phyloP scores from a whole-genome alignment of 768 basidiomycete species.

The Guyanaporus albipodus region DNA sequence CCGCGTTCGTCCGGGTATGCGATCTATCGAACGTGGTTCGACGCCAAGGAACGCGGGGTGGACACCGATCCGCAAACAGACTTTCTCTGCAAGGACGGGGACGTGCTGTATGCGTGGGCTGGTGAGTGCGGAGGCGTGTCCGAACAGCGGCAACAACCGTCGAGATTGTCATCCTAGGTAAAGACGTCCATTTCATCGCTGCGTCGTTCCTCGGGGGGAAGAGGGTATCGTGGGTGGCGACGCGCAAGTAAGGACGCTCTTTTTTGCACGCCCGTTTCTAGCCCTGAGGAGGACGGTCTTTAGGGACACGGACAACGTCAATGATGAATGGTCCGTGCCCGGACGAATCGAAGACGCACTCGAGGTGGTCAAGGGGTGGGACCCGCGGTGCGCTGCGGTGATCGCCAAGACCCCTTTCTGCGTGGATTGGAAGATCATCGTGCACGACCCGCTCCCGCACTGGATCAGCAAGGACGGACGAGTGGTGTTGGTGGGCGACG shows the following conservation, averaged over 20 bases:
- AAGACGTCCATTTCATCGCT: conserved; percentile 22
- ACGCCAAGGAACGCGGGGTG: conserved; percentile 19
- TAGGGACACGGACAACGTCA: no score
- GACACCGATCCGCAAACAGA: conserved; percentile 20
- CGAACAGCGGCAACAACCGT: neutral
- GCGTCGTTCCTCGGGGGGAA: conserved; percentile 11
- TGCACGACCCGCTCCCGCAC: conserved; percentile 34
- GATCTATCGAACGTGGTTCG: conserved; percentile 29
- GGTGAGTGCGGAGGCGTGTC: conserved; percentile 6
- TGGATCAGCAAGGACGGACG: conserved; percentile 33
- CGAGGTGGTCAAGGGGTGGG: conserved; percentile 20
- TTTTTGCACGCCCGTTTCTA: neutral
- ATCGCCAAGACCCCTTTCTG: conserved; percentile 25
- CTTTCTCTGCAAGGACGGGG: conserved; percentile 18
- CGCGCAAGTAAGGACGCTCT: conserved; percentile 16
- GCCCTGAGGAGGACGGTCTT: no score
- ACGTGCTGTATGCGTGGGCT: conserved; percentile 24
- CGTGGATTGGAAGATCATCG: conserved; percentile 39
- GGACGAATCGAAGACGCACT: conserved; percentile 23
- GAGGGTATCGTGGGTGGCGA: conserved; percentile 20
- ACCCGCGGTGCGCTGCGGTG: conserved; percentile 24
- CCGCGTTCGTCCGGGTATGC: conserved; percentile 27
- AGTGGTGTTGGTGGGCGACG: conserved; percentile 28
- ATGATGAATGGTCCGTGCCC: conserved; percentile 15
- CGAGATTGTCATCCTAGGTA: neutral